phyloP scores from a whole-genome alignment of 2,329 filamentous ascomycete species.

The Biscogniauxia marginata region DNA sequence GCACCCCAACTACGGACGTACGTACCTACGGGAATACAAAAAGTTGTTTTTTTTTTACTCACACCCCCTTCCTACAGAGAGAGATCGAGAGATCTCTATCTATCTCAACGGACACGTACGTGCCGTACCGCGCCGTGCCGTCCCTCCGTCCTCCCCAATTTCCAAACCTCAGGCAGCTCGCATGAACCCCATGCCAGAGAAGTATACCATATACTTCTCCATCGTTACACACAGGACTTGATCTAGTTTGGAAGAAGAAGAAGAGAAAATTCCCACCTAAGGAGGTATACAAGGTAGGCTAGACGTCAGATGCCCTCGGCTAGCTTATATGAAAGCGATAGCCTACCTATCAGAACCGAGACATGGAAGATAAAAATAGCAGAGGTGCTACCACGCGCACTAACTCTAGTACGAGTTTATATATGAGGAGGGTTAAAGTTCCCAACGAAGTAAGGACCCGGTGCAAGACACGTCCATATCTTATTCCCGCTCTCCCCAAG shows the following conservation, averaged over 20 bases:
- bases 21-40: too few relatives aligned
- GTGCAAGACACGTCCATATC: background rate
- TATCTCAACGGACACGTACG: background rate
- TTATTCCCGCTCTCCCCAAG: background rate
- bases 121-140: background rate
- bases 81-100: too few relatives aligned
- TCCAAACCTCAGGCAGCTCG: background rate
- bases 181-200: background rate
- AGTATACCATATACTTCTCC: background rate
- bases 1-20: background rate
- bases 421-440: too few relatives aligned
- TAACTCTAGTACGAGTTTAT: too few relatives aligned
- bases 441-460: too few relatives aligned
- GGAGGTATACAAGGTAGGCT: too few relatives aligned
- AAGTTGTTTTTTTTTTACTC: background rate
- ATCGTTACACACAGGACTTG: background rate
- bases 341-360: too few relatives aligned
- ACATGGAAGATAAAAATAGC: too few relatives aligned
- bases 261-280: too few relatives aligned
- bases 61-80: background rate
- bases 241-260: background rate
- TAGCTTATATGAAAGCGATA: too few relatives aligned
- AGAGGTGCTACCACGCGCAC: too few relatives aligned
- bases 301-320: too few relatives aligned
- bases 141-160: background rate